Evolutionary conservation across 2,329 filamentous ascomycete genomes (phyloP), one percentile per base, ranked within the genome.

Genomic region (Albifimbria verrucaria): DNA sequence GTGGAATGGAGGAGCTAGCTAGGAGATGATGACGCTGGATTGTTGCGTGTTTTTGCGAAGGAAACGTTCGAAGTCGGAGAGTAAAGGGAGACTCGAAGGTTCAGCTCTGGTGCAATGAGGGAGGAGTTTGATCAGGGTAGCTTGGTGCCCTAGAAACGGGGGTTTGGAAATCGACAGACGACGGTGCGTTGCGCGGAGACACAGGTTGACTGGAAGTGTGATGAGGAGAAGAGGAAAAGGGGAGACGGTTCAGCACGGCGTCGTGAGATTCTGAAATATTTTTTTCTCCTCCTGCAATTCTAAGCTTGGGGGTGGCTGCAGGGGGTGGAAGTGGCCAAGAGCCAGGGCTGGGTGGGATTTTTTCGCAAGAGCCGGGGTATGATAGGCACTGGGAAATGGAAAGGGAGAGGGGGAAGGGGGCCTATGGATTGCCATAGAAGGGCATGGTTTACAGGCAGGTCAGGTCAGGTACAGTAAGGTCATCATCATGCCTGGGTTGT

Each of bases 121-220:
- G 68, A 68, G 68, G 67, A 65, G 65, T 64, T 72, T 68, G 65
- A 73, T 74, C 79, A 92, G 89, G 89, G 89, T 92, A 89, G 89
- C 89, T 92, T 83, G 76, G 88, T 90, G 89, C 89, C 89, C 89
- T 92, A 92, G 88, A 86, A 74, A 39, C 32, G 74, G 68, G 62
- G 63, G 62, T 68, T 71, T 64, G 60, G 62, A 60, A 65, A 64
- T 69, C 68, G 72, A 74, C 72, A 74, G 71, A 75, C 72, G 72
- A 61, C 72, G 69, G 67, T 72, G 72, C 72, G 72, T 75, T 75
- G 72, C 71, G 72, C 72, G 72, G 72, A 73, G 69, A 75, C 72
- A 74, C 72, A 73, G 66, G 64, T 63, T 73, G 68, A 65, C 70
- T 73, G 69, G 65, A 66, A 63, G 65, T 76, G 73, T 76, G 72